A percentile compares a stretch with the other conserved stretches of the same genome.
Evolutionary conservation across 805 yeast species (phyloP).

Genomic region (Ogataea pini): DNA sequence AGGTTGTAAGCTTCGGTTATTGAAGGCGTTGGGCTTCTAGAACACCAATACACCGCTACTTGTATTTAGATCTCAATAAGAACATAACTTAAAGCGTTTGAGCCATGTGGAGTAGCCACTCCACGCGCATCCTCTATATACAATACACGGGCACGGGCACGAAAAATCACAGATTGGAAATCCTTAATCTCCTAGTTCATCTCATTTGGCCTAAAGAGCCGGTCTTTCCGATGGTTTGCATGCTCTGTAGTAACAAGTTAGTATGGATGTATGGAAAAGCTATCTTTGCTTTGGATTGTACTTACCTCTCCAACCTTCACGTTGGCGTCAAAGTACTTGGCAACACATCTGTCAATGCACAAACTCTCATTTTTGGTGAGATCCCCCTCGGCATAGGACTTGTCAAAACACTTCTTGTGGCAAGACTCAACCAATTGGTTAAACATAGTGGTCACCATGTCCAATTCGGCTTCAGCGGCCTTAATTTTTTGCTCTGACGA

Average conservation of each 20-base stretch:
- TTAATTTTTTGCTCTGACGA: constrained; percentile 73
- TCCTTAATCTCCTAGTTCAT: not conserved
- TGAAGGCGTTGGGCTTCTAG: constrained; percentile 58
- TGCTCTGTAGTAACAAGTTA: constrained; percentile 24
- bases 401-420: constrained; percentile 79
- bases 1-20: constrained; percentile 71
- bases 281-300: not conserved
- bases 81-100: not conserved
- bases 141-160: too few species aligned
- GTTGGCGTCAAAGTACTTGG: constrained; percentile 91
- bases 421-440: constrained; percentile 86
- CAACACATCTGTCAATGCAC: constrained; percentile 94
- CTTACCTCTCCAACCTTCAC: constrained; percentile 81
- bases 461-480: constrained; percentile 96
- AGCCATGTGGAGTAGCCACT: not conserved
- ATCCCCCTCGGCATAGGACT: constrained; percentile 67
- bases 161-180: not conserved
- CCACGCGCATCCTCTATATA: constrained; percentile 13
- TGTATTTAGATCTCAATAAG: not conserved
- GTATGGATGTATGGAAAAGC: not conserved
- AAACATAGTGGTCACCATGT: constrained; percentile 97
- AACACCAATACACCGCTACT: not conserved
- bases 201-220: constrained; percentile 33
- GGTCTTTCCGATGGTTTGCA: constrained; percentile 40
- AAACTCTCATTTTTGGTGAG: constrained; percentile 77